A percentile compares a stretch with the other conserved stretches of the same genome.
Evolutionary conservation across 2,329 filamentous ascomycete species (phyloP).

Genomic region (Westerdykella aurantiaca): DNA sequence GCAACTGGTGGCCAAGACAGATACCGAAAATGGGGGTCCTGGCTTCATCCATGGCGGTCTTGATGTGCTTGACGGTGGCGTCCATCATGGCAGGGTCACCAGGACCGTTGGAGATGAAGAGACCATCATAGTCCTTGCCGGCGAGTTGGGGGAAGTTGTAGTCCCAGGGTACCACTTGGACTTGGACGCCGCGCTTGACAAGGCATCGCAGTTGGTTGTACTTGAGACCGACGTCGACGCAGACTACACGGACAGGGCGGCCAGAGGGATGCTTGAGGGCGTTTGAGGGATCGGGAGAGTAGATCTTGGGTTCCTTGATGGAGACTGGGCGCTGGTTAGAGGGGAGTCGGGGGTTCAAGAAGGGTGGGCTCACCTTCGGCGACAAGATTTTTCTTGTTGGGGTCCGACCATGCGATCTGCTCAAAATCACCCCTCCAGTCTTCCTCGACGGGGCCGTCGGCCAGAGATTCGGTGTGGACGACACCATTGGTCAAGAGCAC

Average conservation of each 20-base stretch:
- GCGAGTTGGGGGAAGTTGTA: slow-evolving; percentile 77
- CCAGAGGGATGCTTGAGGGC: slow-evolving; percentile 84
- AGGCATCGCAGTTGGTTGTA: slow-evolving; percentile 97
- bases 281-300: slow-evolving; percentile 64
- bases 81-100: slow-evolving; percentile 87
- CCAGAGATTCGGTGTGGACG: slow-evolving; percentile 25
- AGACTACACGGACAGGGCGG: slow-evolving; percentile 78
- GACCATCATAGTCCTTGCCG: slow-evolving; percentile 83
- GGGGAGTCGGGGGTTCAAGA: not conserved
- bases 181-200: slow-evolving; percentile 83
- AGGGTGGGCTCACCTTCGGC: slow-evolving; percentile 68
- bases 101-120: slow-evolving; percentile 97
- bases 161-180: slow-evolving; percentile 92
- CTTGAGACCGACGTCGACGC: slow-evolving; percentile 95
- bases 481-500: slow-evolving; percentile 37
- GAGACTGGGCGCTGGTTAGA: slow-evolving; percentile 62
- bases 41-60: slow-evolving; percentile 68
- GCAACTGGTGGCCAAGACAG: slow-evolving; percentile 88
- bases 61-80: slow-evolving; percentile 72
- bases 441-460: slow-evolving; percentile 30
- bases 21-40: slow-evolving; percentile 91
- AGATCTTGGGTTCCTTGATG: slow-evolving; percentile 77
- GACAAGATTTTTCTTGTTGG: slow-evolving; percentile 88
- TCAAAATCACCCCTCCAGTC: slow-evolving; percentile 62
- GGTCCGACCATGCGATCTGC: slow-evolving; percentile 79